Evolutionary conservation across 345 rosid genomes (phyloP), one percentile per base, ranked within the genome.

Genomic region (Draba incana): DNA sequence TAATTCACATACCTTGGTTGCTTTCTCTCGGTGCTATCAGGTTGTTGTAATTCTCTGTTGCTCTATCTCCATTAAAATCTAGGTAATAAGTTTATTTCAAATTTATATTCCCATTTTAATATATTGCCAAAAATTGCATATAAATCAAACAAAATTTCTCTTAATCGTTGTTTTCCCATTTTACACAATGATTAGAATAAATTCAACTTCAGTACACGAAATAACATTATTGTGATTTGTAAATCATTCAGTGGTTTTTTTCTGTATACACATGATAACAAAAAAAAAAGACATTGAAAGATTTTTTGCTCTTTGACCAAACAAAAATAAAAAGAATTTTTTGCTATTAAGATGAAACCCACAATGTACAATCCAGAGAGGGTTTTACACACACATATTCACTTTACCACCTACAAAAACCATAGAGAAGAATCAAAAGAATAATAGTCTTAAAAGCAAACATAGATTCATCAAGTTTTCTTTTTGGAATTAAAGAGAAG

Each of bases 331-430:
- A 28, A 28, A 28, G 4, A 28, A 28, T 28, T 28, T 28, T 28
- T 28, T 4, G 31, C 20, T 28, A 28, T 28, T 28, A 33, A 33
- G 37, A 1, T 28, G 2, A 33, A 33, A 33, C 37, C 37, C 37
- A 33, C 37, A 33, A 33, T 33, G 37, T 33, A 33, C 62, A 59
- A 44, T 49, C 55, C 66, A 64, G 57, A 64, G 65, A 66, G 68
- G 45, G 62, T 20, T 31, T 50, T 63, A 64, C 66, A 74, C 50
- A 38, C 57, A 38, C 63, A 51, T 44, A 60, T 74, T 67, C 68
- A 74, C 73, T 60, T 67, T 67, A 60, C 56, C 62, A 60, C 68
- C 52, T 59, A 50, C 20, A 28, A 28, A 39, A 33, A 57, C 33
- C 20, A 12, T 8, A 24, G 52, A 70, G 62, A 44, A 54, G 13